Base-by-base conservation (phyloP, 2,329 filamentous ascomycete genomes). In the Alternaria sp. region DNA sequence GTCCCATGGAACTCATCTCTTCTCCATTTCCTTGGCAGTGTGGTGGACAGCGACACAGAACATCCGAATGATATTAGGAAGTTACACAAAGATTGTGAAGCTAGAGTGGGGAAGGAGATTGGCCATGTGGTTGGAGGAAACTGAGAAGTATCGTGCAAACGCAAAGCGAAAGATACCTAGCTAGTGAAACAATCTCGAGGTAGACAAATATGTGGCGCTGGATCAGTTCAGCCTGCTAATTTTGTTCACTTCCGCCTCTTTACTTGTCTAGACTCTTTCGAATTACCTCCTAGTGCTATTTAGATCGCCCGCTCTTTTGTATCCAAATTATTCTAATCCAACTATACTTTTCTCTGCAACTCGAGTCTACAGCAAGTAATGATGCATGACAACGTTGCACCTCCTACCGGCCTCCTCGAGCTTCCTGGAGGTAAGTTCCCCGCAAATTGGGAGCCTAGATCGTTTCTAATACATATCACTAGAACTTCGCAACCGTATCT, bases 261-360 rank as follows among this genome's bases (percentile, higher is more conserved):
- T 1, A 36, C 32, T 14, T 14, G 11, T 5, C 0, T 14, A 16
- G 5, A 36, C 12, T 36, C 32, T 7, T 36, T 36, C 14, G 12
- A 36, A 16, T 14, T 0, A 36, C 12, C 14, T 36, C 32, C 32
- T 1, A 32, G 30, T 12, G 11, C 11, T 11, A 7, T 32, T 11
- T 32, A 32, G 11, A 9, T 12, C 30, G 30, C 8, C 30, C 9
- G 8, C 11, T 32, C 9, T 32, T 32, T 32, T 32, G 11, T 1
- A 26, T 6, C 32, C 32, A 36, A 36, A 11, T 7, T 1, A 14
- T 14, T 36, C 12, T 36, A 36, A 14, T 14, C 14, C 32, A 6
- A 14, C 32, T 0, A 6, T 2, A 36, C 32, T 0, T 36, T 0
- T 16, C 11, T 16, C 14, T 1, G 0, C 12, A 0, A 14, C 32